These are phyloP conservation scores for Camellia granthamiana DNA, from an alignment of 148 eudicot genomes.

Conservation along the genomic window DNA sequence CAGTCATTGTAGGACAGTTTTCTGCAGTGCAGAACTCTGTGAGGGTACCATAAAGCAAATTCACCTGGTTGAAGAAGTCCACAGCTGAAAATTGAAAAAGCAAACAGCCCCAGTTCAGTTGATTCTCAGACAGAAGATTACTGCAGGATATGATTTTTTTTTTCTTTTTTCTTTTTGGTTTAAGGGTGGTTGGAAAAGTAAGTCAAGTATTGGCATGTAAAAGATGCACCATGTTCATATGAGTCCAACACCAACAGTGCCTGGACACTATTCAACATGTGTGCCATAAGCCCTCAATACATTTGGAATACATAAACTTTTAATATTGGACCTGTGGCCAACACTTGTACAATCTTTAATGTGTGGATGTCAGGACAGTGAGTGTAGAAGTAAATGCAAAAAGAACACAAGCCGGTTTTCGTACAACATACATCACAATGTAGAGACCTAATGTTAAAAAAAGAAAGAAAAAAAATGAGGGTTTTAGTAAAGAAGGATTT, in stretches of 20 bases:
- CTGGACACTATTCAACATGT: background rate
- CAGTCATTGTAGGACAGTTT: conserved; percentile 89
- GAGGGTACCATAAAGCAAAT: conserved; percentile 88
- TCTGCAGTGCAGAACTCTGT: conserved; percentile 91
- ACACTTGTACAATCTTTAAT: background rate
- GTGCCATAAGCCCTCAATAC: background rate
- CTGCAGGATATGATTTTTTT: background rate
- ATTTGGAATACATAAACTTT: background rate
- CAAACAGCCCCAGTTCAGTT: conserved; percentile 22
- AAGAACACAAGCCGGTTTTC: background rate
- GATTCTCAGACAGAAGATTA: background rate
- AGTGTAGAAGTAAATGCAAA: background rate
- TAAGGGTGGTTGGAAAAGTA: background rate
- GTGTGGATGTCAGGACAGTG: background rate
- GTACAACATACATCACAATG: background rate
- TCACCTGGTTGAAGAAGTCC: conserved; percentile 97
- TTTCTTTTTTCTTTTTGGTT: background rate
- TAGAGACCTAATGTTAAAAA: background rate
- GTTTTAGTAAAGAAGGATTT: background rate
- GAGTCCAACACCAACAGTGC: background rate
- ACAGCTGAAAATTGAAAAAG: conserved; percentile 65
- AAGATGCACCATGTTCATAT: background rate
- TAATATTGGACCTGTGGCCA: background rate
- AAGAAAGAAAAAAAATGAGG: background rate
- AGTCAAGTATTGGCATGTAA: background rate